phyloP scores from a whole-genome alignment of 2,329 filamentous ascomycete genomes.

The Metarhizium brunneum region DNA sequence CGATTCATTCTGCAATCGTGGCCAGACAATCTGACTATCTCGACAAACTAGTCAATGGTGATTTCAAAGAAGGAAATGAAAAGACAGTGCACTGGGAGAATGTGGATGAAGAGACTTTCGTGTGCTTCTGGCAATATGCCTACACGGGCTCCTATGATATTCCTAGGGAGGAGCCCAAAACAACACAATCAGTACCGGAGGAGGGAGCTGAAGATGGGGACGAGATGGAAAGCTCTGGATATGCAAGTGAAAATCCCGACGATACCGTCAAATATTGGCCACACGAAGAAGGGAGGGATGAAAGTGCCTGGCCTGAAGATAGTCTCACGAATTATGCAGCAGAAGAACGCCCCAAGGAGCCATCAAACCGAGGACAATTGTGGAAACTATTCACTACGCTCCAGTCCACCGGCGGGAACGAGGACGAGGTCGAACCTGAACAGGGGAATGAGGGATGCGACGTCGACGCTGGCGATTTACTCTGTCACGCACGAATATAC shows the following conservation, averaged over 20 bases:
- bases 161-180: neutral
- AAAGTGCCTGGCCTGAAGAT: too few species aligned
- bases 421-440: neutral
- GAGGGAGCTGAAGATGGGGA: neutral
- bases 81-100: neutral
- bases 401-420: too few species aligned
- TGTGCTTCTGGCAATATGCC: neutral
- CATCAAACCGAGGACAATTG: too few species aligned
- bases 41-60: neutral
- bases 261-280: too few species aligned
- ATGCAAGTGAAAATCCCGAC: too few species aligned
- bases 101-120: neutral
- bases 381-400: too few species aligned
- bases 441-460: neutral
- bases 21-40: neutral
- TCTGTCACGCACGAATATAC: conserved; percentile 7
- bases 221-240: neutral
- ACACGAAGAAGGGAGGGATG: too few species aligned
- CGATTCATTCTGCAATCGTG: neutral
- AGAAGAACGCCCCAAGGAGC: too few species aligned
- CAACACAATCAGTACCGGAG: too few species aligned
- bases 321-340: too few species aligned
- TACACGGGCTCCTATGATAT: neutral
- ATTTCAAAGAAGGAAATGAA: neutral
- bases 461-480: neutral